Percentiles rank a stretch among this genome's conserved stretches.
These are phyloP conservation scores for Cyclocybe aegerita DNA, from an alignment of 768 basidiomycete species.

Conservation along the genomic window DNA sequence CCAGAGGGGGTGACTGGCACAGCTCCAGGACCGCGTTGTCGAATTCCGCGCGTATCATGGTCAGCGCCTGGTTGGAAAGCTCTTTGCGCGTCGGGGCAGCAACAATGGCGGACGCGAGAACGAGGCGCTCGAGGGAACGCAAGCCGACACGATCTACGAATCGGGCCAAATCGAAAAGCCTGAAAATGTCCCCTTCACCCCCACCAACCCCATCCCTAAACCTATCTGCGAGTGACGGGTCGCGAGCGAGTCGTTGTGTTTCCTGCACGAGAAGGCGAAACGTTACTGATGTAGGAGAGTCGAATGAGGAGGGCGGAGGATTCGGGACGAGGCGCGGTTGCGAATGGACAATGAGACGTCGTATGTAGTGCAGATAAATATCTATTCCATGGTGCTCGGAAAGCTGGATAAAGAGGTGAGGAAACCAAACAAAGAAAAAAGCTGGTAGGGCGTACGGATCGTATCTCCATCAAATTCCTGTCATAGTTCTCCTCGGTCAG, in stretches of 20 bases:
- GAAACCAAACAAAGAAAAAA: slow-evolving; percentile 10
- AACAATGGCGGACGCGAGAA: slow-evolving; percentile 74
- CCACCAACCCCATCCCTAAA: slow-evolving; percentile 90
- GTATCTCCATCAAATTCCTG: slow-evolving; percentile 91
- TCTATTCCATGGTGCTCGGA: slow-evolving; percentile 96
- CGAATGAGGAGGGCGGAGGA: slow-evolving; percentile 62
- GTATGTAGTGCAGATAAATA: slow-evolving; percentile 97
- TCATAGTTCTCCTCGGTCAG: slow-evolving; percentile 97
- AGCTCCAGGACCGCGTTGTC: slow-evolving; percentile 75
- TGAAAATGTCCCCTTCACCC: slow-evolving; percentile 81
- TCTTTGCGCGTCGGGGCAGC: slow-evolving; percentile 56
- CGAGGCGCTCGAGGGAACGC: slow-evolving; percentile 74
- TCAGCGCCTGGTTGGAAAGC: slow-evolving; percentile 62
- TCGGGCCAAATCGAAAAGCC: slow-evolving; percentile 79
- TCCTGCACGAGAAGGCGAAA: slow-evolving; percentile 88
- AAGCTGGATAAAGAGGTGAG: slow-evolving; percentile 52
- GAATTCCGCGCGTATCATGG: slow-evolving; percentile 74
- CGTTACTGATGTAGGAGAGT: slow-evolving; percentile 74
- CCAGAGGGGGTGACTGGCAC: slow-evolving; percentile 79
- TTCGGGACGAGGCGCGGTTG: slow-evolving; percentile 66
- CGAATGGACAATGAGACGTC: slow-evolving; percentile 89
- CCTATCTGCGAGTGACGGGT: slow-evolving; percentile 87
- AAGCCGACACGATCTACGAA: slow-evolving; percentile 83
- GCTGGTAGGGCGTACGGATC: slow-evolving; percentile 65
- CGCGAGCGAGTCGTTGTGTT: slow-evolving; percentile 84